These are phyloP conservation scores for Carallia pectinifolia DNA, from an alignment of 345 rosid species.

Conservation along the genomic window DNA sequence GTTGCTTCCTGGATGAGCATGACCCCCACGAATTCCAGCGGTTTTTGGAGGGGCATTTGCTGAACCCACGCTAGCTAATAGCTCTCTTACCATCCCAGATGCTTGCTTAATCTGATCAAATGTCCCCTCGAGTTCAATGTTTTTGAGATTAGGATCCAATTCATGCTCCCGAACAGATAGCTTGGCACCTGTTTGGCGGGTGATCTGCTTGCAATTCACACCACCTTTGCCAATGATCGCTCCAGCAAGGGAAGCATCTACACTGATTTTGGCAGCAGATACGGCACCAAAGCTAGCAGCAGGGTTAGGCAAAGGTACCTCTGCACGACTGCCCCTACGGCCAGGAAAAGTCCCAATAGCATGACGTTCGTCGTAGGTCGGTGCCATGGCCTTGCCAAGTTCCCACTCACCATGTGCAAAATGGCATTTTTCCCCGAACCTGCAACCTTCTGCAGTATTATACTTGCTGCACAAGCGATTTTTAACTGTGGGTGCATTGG, in stretches of 20 bases:
- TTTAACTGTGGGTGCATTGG: slow-evolving; percentile 39
- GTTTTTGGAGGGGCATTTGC: slow-evolving; percentile 26
- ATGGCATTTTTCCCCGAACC: slow-evolving; percentile 66
- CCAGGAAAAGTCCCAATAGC: slow-evolving; percentile 44
- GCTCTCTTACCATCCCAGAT: slow-evolving; percentile 70
- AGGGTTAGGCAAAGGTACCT: slow-evolving; percentile 41
- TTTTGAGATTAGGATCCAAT: slow-evolving; percentile 54
- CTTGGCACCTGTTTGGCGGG: slow-evolving; percentile 76
- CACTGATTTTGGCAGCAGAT: slow-evolving; percentile 79
- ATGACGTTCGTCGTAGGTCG: slow-evolving; percentile 50
- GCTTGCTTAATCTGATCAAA: slow-evolving; percentile 85
- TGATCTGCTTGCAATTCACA: slow-evolving; percentile 68
- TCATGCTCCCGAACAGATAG: slow-evolving; percentile 74
- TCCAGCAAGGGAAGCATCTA: slow-evolving; percentile 81
- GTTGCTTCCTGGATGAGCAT: slow-evolving; percentile 51
- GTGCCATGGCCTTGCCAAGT: slow-evolving; percentile 47
- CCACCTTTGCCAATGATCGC: slow-evolving; percentile 88
- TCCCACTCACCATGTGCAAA: slow-evolving; percentile 85
- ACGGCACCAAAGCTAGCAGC: slow-evolving; percentile 75
- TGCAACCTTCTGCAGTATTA: slow-evolving; percentile 66
- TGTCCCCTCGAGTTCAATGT: slow-evolving; percentile 83
- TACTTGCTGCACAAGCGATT: slow-evolving; percentile 64
- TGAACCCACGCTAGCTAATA: slow-evolving; percentile 53
- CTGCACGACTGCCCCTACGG: slow-evolving; percentile 42
- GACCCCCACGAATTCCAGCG: slow-evolving; percentile 37